Percentiles rank a stretch among this genome's conserved stretches.
Conservation (phyloP, 441 rosid species). For the Metrosideros polymorpha region DNA sequence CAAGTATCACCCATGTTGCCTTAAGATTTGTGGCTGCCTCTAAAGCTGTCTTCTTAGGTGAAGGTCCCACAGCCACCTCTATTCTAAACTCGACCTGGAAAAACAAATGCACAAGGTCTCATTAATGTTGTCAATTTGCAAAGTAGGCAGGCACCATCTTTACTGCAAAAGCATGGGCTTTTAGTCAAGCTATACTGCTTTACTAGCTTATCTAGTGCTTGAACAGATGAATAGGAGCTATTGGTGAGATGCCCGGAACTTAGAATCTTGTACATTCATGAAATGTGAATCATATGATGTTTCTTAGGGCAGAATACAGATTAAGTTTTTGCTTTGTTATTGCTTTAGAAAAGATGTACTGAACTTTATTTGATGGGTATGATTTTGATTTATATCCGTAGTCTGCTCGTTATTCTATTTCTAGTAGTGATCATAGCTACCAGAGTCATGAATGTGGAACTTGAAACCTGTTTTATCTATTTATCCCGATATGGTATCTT, state of each 20-base stretch:
- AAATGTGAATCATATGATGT: background rate
- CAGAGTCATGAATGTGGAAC: background rate
- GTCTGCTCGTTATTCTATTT: background rate
- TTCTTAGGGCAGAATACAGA: background rate
- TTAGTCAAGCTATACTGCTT: background rate
- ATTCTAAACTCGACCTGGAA: slow-evolving; percentile 35
- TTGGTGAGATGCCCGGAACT: background rate
- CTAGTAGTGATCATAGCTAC: background rate
- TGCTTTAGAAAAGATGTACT: background rate
- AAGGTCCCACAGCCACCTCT: slow-evolving; percentile 32
- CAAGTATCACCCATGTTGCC: slow-evolving; percentile 35
- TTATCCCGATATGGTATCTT: background rate
- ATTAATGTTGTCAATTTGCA: background rate
- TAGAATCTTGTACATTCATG: background rate
- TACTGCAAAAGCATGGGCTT: background rate
- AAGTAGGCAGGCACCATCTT: background rate
- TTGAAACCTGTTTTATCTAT: background rate
- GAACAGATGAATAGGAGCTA: background rate
- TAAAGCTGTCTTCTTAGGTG: slow-evolving; percentile 25
- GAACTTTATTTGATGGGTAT: background rate
- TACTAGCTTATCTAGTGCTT: background rate
- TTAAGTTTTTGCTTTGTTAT: background rate
- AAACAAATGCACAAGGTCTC: background rate
- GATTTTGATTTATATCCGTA: background rate
- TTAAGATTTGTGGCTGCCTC: slow-evolving; percentile 22